These are phyloP conservation scores for Truncatella angustata DNA, from an alignment of 2,329 filamentous ascomycete species.

Conservation along the genomic window DNA sequence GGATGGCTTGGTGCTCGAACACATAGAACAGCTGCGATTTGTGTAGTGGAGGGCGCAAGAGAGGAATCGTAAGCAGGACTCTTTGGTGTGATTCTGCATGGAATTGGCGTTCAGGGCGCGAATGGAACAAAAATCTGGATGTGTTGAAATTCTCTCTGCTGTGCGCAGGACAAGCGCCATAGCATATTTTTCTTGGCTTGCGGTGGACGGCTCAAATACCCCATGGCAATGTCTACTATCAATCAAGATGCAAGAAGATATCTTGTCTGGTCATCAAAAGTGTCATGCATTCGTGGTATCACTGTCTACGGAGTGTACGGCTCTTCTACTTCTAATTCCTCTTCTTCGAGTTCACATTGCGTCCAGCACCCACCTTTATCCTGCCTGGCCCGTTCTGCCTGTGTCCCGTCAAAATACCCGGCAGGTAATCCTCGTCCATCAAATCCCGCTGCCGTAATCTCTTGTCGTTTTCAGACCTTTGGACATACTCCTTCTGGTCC, in stretches of 20 bases:
- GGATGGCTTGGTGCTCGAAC: too few species aligned
- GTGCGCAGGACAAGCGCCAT: neutral
- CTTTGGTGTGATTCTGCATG: neutral
- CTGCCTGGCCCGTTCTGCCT: conserved; percentile 62
- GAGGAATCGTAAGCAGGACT: neutral
- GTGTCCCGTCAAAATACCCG: conserved; percentile 79
- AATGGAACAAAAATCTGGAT: too few species aligned
- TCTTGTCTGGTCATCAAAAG: neutral
- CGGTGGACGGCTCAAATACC: too few species aligned
- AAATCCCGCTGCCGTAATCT: conserved; percentile 73
- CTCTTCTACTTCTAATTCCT: conserved; percentile 29
- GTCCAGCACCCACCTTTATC: conserved; percentile 80
- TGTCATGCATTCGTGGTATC: neutral
- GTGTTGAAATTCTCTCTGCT: neutral
- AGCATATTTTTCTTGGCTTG: too few species aligned
- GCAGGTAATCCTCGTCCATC: conserved; percentile 94
- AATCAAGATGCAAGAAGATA: neutral
- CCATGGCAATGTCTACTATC: neutral
- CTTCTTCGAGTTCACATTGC: conserved; percentile 80
- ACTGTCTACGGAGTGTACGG: conserved; percentile 22
- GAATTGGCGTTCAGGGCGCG: conserved; percentile 4
- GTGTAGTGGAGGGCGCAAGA: too few species aligned
- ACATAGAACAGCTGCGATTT: too few species aligned
- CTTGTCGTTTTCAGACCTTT: conserved; percentile 61
- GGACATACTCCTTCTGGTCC: conserved; percentile 90